Base-by-base conservation (phyloP, 768 basidiomycete genomes). In the Cystofilobasidium capitatum region DNA sequence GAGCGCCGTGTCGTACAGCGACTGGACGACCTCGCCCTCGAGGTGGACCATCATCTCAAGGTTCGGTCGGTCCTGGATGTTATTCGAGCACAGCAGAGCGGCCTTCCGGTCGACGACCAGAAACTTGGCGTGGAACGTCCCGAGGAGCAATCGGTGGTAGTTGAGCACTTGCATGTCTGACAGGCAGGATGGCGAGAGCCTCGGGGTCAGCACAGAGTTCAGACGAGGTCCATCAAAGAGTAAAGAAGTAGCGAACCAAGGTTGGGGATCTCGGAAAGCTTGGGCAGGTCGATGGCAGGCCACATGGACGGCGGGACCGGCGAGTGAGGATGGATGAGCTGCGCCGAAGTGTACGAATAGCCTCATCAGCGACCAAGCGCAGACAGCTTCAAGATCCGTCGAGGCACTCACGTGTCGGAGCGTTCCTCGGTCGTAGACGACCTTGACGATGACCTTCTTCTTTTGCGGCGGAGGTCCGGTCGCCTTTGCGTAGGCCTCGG, bases 61-160 rank as follows among this genome's bases (percentile, higher is more conserved):
- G 71, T 82, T 81, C 9, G 79, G 77, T 24, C 81, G 79, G 70
- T 84, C 82, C 70, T 77, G 76, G 45, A 87, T 84, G 65, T 87
- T 87, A 76, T 86, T 86, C 59, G 81, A 82, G 74, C 85, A 84
- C 62, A 88, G 75, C 63, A 86, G 75, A 0, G 84, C 86, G 40
- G 86, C 78, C 71, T 82, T 83, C n/a, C 85, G 79, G 73, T 88
- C 86, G 1, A 87, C 83, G 49, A 88, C 78, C 77, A 87, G 79
- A 72, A 83, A 86, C 73, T 88, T 87, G 55, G 83, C 82, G 71
- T 88, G 87, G 75, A 87, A 88, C 0, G 86, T 88, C 16, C 86
- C 85, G 3, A 85, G 74, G 26, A 84, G 69, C 3, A 83, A 82
- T 42, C 81, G 77, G 61, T 77, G 76, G 55, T 76, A 78, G 66